Evolutionary conservation across 116 monocot genomes (phyloP).

Genomic region (Iris pallida): DNA sequence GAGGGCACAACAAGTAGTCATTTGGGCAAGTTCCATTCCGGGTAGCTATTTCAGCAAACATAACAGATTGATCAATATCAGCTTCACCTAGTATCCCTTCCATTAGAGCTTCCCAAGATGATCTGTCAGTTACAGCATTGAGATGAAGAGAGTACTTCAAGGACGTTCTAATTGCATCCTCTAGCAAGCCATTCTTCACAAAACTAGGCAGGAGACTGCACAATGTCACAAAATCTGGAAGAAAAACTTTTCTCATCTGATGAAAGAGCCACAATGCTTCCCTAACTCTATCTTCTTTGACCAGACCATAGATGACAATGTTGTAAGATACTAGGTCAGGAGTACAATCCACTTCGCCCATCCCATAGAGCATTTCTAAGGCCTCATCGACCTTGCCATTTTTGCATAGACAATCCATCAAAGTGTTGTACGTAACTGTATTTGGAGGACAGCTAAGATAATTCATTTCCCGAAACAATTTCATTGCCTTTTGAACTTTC

Average conservation of each 20-base stretch:
- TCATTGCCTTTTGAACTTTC: slow-evolving; percentile 35
- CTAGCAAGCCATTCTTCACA: slow-evolving; percentile 46
- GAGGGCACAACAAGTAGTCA: slow-evolving; percentile 64
- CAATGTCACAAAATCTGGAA: slow-evolving; percentile 70
- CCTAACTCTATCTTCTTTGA: slow-evolving; percentile 50
- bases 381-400: slow-evolving; percentile 59
- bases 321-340: slow-evolving; percentile 88
- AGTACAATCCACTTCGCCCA: slow-evolving; percentile 41
- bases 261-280: slow-evolving; percentile 85
- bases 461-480: slow-evolving; percentile 66
- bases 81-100: slow-evolving; percentile 64
- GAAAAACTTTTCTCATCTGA: slow-evolving; percentile 75
- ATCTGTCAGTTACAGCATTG: slow-evolving; percentile 36
- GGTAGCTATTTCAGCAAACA: slow-evolving; percentile 45
- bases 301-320: slow-evolving; percentile 74
- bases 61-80: slow-evolving; percentile 39
- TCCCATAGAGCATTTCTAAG: slow-evolving; percentile 60
- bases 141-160: slow-evolving; percentile 27
- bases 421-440: slow-evolving; percentile 76
- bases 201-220: slow-evolving; percentile 77
- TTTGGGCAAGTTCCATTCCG: slow-evolving; percentile 31
- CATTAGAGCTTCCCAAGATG: slow-evolving; percentile 62
- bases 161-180: slow-evolving; percentile 48
- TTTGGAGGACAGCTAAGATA: slow-evolving; percentile 53
- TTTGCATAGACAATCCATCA: slow-evolving; percentile 81